Evolutionary conservation across 768 basidiomycete genomes (phyloP).

Genomic region (Termitomyces sp.): DNA sequence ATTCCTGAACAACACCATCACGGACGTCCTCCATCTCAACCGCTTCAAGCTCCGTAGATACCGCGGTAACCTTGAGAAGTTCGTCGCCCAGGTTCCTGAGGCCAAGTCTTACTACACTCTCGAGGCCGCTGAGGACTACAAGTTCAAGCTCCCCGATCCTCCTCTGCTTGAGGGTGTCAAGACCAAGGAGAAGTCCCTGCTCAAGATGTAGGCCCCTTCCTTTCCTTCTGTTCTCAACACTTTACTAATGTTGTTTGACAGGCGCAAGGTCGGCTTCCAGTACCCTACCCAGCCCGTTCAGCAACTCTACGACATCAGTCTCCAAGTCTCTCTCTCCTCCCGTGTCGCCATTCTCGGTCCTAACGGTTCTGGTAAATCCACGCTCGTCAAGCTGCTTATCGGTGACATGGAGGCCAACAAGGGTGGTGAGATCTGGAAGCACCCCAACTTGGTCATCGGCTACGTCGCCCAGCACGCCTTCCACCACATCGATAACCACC

Average conservation of each 20-base stretch:
- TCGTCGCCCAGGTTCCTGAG: slow-evolving; percentile 93
- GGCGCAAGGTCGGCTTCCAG: slow-evolving; percentile 94
- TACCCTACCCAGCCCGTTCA: slow-evolving; percentile 85
- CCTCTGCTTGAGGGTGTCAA: slow-evolving; percentile 99
- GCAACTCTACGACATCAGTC: slow-evolving; percentile 91
- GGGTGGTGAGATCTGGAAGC: slow-evolving; percentile 98
- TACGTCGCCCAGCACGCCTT: slow-evolving; percentile 99
- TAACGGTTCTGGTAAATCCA: slow-evolving; percentile 98
- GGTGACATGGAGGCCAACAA: slow-evolving; percentile 96
- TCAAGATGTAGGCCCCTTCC: slow-evolving; percentile 76
- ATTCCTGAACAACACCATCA: slow-evolving; percentile 98
- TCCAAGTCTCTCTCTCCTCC: slow-evolving; percentile 96
- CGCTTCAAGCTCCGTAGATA: slow-evolving; percentile 97
- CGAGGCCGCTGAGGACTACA: slow-evolving; percentile 94
- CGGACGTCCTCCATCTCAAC: slow-evolving; percentile 95
- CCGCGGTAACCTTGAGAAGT: slow-evolving; percentile 91
- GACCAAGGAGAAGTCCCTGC: slow-evolving; percentile 96
- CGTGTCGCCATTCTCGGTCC: slow-evolving; percentile 98
- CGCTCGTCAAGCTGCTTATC: slow-evolving; percentile 94
- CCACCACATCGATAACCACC: slow-evolving; percentile 98
- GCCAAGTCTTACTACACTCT: slow-evolving; percentile 98
- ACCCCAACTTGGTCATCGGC: slow-evolving; percentile 98
- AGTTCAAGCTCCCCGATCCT: slow-evolving; percentile 96
- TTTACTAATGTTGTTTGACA: slow-evolving; percentile 12
- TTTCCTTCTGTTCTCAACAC: neutral